Evolutionary conservation across 208 protist genomes (phyloP), one percentile per base, ranked within the genome.

Genomic region (Porcisia deanei): DNA sequence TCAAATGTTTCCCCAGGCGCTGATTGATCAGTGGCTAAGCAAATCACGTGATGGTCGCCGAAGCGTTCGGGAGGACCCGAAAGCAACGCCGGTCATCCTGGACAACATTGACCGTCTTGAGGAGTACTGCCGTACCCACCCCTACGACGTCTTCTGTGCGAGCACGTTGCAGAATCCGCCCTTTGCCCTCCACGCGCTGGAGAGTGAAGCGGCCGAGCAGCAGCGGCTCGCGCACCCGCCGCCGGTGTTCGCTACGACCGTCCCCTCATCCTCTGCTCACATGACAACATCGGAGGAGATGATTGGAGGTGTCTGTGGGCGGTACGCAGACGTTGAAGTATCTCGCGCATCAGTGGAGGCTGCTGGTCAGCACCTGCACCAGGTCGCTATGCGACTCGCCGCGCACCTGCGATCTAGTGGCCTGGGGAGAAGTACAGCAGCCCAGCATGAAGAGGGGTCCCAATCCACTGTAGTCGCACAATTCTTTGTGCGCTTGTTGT

Each of bases 11-110:
- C 63, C 70, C 14, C 77, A 81, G 43, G 54, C 30, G 20, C 77
- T 85, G 30, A 85, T 94, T 43, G 73, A 87, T 59, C 91, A 88
- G 85, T 96, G 92, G 90, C 83, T 94, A 69, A 71, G 71, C 72
- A 94, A 93, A 71, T 80, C 81, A 12, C 65, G 83, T 18, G 87
- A 90, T 61, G 83, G 92, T 30, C 85, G 92, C 10, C 72, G 79
- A 55, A 83, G 71, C 22, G 91, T 94, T 76, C 58, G 91, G n/a
- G 63, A 80, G 20, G 81, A 80, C 75, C 79, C 80, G 10, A 83
- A 81, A 45, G 88, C 82, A 9, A 87, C 89, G 2, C 71, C 75
- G 5, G 82, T 65, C 6, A 86, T 85, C 53, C 71, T 79, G n/a
- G 68, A 86, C 52, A 93, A 92, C 77, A 87, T 94, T 68, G 55